phyloP scores from a whole-genome alignment of 106 monocot species.

The Hemerocallis citrina region DNA sequence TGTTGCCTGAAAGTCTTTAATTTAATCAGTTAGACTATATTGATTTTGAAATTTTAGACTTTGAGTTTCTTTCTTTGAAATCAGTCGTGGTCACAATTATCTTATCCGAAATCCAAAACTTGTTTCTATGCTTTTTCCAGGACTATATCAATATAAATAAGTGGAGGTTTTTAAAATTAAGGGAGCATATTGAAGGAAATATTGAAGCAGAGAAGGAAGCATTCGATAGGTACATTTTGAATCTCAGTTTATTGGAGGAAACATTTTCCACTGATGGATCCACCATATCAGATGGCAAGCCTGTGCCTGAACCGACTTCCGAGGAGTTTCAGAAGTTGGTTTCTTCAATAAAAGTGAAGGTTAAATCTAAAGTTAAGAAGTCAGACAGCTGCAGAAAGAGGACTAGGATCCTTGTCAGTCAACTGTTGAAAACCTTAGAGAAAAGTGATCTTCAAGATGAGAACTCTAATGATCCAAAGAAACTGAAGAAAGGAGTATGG shows the following conservation, averaged over 20 bases:
- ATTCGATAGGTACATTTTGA: slow-evolving; percentile 75
- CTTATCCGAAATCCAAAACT: not conserved
- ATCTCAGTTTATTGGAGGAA: slow-evolving; percentile 68
- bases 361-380: slow-evolving; percentile 29
- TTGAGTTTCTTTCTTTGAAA: too few relatives aligned
- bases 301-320: slow-evolving; percentile 3
- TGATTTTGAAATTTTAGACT: too few relatives aligned
- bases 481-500: slow-evolving; percentile 19
- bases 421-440: slow-evolving; percentile 27
- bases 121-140: slow-evolving; percentile 25
- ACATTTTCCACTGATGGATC: slow-evolving; percentile 27
- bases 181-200: slow-evolving; percentile 50
- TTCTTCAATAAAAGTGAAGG: slow-evolving; percentile 36
- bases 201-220: slow-evolving; percentile 82
- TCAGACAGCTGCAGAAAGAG: slow-evolving; percentile 24
- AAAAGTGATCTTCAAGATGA: slow-evolving; percentile 12
- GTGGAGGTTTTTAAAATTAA: slow-evolving; percentile 79
- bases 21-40: too few relatives aligned
- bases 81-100: too few relatives aligned
- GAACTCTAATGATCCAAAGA: slow-evolving; percentile 5
- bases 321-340: slow-evolving; percentile 23
- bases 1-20: too few relatives aligned
- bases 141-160: slow-evolving; percentile 69
- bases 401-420: slow-evolving; percentile 23
- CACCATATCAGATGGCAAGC: not conserved